Evolutionary conservation across 2,329 filamentous ascomycete genomes (phyloP).

Genomic region (Diplocarpon rosae): DNA sequence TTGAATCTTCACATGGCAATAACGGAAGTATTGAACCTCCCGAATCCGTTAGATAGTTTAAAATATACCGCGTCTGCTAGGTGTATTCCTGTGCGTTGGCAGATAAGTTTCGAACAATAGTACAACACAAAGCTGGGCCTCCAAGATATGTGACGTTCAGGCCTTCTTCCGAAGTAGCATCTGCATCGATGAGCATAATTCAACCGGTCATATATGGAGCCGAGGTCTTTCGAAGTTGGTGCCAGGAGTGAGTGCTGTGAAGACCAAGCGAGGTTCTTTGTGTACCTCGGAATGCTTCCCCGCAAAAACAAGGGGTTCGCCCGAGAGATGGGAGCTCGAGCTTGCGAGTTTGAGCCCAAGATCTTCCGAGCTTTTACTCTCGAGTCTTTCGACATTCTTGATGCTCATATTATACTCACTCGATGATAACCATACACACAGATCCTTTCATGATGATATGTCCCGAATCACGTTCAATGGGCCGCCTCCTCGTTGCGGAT

Average conservation of each 20-base stretch:
- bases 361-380: background rate
- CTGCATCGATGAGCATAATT: too few species aligned
- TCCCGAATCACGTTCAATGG: conserved; percentile 29
- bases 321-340: background rate
- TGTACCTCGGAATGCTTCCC: conserved; percentile 5
- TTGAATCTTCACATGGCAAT: too few species aligned
- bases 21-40: too few species aligned
- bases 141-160: too few species aligned
- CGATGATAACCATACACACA: background rate
- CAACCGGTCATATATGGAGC: too few species aligned
- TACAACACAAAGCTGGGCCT: too few species aligned
- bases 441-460: background rate
- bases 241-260: background rate
- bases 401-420: background rate
- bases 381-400: background rate
- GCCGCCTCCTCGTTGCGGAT: conserved; percentile 42
- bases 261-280: background rate
- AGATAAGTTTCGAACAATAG: too few species aligned
- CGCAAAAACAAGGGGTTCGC: conserved; percentile 1
- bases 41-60: too few species aligned
- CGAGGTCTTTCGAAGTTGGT: conserved; percentile 1
- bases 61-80: too few species aligned
- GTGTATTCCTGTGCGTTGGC: too few species aligned
- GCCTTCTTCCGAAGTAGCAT: too few species aligned
- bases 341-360: too few species aligned